A percentile compares a stretch with the other conserved stretches of the same genome.
Conservation (phyloP, 768 basidiomycete genomes). For the Xerocomellus dryophilus region DNA sequence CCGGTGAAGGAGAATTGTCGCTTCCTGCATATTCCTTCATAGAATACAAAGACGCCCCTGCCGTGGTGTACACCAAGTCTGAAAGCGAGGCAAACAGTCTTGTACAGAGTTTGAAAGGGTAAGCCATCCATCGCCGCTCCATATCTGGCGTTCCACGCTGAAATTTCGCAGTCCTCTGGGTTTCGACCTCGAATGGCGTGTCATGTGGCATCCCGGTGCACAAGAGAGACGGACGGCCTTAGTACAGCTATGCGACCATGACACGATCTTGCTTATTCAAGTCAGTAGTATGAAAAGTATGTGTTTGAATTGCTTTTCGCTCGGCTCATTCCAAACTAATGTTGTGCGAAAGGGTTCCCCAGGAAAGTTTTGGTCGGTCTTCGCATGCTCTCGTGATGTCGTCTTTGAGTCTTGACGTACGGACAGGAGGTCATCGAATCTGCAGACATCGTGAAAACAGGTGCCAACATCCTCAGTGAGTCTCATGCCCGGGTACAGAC, state of each 20-base stretch:
- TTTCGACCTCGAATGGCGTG: conserved; percentile 52
- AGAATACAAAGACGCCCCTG: conserved; percentile 30
- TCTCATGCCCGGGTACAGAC: background rate
- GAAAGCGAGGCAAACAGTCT: conserved; percentile 44
- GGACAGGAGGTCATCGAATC: conserved; percentile 45
- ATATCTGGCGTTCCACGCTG: background rate
- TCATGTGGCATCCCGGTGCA: conserved; percentile 32
- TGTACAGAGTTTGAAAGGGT: conserved; percentile 38
- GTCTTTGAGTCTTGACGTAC: background rate
- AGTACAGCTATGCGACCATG: conserved; percentile 44
- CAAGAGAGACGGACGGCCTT: conserved; percentile 40
- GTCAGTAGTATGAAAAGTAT: conserved; percentile 47
- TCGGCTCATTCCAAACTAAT: background rate
- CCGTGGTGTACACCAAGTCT: conserved; percentile 38
- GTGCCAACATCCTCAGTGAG: conserved; percentile 49
- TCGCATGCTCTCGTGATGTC: background rate
- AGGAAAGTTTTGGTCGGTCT: conserved; percentile 37
- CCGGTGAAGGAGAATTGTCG: background rate
- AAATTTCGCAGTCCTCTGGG: conserved; percentile 40
- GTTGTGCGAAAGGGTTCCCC: conserved; percentile 39
- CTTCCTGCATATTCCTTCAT: conserved; percentile 39
- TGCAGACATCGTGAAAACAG: conserved; percentile 40
- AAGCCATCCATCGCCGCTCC: conserved; percentile 1
- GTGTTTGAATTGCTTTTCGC: background rate
- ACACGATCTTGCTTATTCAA: conserved; percentile 46